Base-by-base conservation (phyloP, 2,329 filamentous ascomycete species). In the Aspergillus cejpii region DNA sequence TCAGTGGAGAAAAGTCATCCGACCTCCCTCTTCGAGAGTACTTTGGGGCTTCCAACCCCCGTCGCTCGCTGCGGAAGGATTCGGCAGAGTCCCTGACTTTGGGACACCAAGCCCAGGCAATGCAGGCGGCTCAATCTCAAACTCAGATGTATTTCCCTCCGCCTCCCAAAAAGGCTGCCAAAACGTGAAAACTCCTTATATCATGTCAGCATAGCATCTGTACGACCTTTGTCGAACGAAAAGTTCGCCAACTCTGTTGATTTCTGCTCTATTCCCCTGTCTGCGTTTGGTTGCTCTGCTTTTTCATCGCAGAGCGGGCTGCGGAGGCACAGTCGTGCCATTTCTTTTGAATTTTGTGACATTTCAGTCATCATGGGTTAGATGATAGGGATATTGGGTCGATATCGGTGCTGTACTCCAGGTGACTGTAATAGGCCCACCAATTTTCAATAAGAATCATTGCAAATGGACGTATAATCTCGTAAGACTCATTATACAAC, bases 141-240 rank as follows among this genome's bases (percentile, higher is more conserved):
- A 41, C 56, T 7, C 58, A 59, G 34, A 66, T 68, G 50, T 71
- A 71, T 47, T 72, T 72, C 55, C 68, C 68, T 6, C 69, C 69
- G 15, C 68, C 69, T 7, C 68, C 68, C 8, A 70, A 67, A 49
- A 68, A 68, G 53, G 60, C 64, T 11, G 37, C 43, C 5, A 66
- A 58, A 34, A 49, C 45, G n/a, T 62, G 38, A 58, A 20, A 37
- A 11, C 17, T n/a, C n/a, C 24, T 27, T 19, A 3, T 14, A 19
- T 31, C 12, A 38, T 24, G 31, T 20, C 14, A 19, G 8, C 8
- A 19, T 34, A n/a, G 7, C 14, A 34, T 34, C 10, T 34, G 15
- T 34, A 14, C 15, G 31, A 20, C 10, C 15, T 15, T 20, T 20
- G 11, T 34, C 17, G 17, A 34, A 14, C 6, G 15, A 17, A n/a